Evolutionary conservation across 306 rosid species (phyloP), one percentile per base, ranked within the genome.

Genomic region (Cyamopsis tetragonoloba): DNA sequence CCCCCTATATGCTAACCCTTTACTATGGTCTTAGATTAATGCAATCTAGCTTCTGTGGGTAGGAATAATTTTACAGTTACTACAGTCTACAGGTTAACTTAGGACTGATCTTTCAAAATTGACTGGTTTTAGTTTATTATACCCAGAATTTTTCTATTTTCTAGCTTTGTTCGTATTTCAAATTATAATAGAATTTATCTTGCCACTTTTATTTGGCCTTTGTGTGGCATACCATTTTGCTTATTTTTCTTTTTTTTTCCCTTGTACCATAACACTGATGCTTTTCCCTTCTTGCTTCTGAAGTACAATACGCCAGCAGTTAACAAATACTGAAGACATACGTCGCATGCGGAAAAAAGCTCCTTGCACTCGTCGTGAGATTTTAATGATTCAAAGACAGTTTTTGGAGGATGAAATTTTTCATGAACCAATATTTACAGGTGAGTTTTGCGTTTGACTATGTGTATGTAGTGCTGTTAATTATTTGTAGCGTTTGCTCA

Each of bases 291-390:
- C 54, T 61, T 18, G 79, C 5, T 51, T 82, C 46, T 86, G 72
- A 72, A 95, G 99, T 77, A 84, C 82, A 58, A 95, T 95, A 68
- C 95, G 99, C 39, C 89, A 82, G 56, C 99, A 95, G 76, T 77
- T 95, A 80, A 91, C 91, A 30, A 88, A 70, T 76, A 91, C 97
- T 41, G 97, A 88, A 81, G 97, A 86, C 74, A 95, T 95, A 71
- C 97, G 99, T 8, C 97, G 99, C 20, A 51, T 81, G 9, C 82
- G 99, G 27, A 95, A 84, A 80, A 95, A 95, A 76, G 97, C 99
- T 70, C 99, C 99, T 55, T 95, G 99, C 66, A 86, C 97, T 19
- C 54, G 66, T 24, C 81, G 78, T 56, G 99, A 95, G 77, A 95
- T 95, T 79, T 79, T 85, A 70, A 80, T 80, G 85, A 88, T 95